Conservation (phyloP, 306 rosid species). For the Prunus persica region Prunus_persica_NCBIv2 NC_034010.1:26895501-26896000, state of each 20-base stretch:
- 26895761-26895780: conserved; percentile 45
- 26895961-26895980: no score
- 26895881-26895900: no score
- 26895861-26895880: no score
- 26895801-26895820: conserved; percentile 44
- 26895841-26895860: no score
- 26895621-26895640: conserved; percentile 21
- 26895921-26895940: no score
- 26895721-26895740: conserved; percentile 42
- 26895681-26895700: conserved; percentile 29
- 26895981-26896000: no score
- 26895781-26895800: conserved; percentile 37
- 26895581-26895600: not conserved
- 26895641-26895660: not conserved
- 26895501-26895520: not conserved
- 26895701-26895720: conserved; percentile 26
- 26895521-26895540: conserved; percentile 19
- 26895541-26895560: conserved; percentile 44
- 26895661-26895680: conserved; percentile 43
- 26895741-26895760: conserved; percentile 48
- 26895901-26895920: no score
- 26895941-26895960: no score
- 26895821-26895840: not conserved
- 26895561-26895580: conserved; percentile 34
- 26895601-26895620: conserved; percentile 40